Conservation (phyloP, 2,329 filamentous ascomycete species). For the Fusarium bactridioides region DNA sequence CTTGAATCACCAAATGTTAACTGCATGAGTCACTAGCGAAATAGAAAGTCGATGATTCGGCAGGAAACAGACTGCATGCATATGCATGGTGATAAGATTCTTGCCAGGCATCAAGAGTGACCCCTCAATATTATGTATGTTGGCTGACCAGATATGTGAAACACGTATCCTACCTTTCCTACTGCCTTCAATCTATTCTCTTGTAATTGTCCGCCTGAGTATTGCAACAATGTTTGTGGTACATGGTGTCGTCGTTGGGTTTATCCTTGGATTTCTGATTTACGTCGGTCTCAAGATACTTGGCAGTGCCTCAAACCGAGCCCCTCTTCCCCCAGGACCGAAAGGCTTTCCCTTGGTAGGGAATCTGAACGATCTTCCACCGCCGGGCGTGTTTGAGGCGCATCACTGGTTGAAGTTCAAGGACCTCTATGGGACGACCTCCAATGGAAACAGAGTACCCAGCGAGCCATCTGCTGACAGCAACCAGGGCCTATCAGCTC, state of each 20-base stretch:
- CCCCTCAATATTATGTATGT: not conserved
- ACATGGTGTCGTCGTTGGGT: no score
- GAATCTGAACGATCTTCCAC: constrained; percentile 24
- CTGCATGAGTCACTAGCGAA: not conserved
- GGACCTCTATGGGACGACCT: constrained; percentile 8
- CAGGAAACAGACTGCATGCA: not conserved
- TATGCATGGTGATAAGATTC: not conserved
- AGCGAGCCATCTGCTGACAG: not conserved
- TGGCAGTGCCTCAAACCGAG: not conserved
- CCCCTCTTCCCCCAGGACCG: constrained; percentile 23
- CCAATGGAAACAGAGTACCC: rapidly evolving
- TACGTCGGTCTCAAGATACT: not conserved
- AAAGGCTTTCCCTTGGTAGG: constrained; percentile 25
- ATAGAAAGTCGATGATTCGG: not conserved
- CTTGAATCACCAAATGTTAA: rapidly evolving
- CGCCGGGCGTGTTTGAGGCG: constrained; percentile 4
- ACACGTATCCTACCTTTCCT: rapidly evolving
- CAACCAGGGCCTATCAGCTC: constrained; percentile 34
- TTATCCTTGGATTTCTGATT: not conserved
- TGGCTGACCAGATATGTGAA: not conserved
- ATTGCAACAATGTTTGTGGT: not conserved
- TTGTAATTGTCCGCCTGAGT: no score
- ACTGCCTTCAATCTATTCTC: no score
- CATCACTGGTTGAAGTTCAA: constrained; percentile 34
- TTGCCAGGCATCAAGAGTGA: not conserved